Evolutionary conservation across 2,329 filamentous ascomycete species (phyloP).

Genomic region (Gliomastix tumulicola): DNA sequence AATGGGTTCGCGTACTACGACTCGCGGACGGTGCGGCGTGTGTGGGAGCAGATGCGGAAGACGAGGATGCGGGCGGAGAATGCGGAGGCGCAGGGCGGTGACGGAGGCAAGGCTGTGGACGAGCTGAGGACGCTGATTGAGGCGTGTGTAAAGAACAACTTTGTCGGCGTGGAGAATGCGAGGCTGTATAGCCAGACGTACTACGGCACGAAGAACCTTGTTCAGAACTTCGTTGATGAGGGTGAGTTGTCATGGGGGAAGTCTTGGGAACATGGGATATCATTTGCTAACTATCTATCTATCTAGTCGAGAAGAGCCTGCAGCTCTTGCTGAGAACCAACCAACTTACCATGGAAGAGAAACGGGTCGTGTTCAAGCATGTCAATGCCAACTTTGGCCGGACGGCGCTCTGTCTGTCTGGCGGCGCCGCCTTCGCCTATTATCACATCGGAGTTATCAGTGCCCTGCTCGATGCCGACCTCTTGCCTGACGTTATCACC

Average conservation of each 20-base stretch:
- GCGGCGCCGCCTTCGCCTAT: constrained; percentile 90
- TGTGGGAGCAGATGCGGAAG: constrained; percentile 67
- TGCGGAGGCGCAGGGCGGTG: constrained; percentile 31
- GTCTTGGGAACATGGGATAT: background rate
- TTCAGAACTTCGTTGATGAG: constrained; percentile 87
- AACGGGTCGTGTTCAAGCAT: constrained; percentile 78
- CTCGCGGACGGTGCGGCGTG: constrained; percentile 70
- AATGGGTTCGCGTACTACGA: constrained; percentile 85
- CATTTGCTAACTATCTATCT: background rate
- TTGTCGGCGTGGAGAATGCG: constrained; percentile 89
- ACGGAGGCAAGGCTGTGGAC: constrained; percentile 51
- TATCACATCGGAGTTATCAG: constrained; percentile 94
- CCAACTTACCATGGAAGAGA: constrained; percentile 64
- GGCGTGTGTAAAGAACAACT: constrained; percentile 95
- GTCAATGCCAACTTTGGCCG: constrained; percentile 86
- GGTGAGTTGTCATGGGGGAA: constrained; percentile 33
- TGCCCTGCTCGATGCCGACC: constrained; percentile 76
- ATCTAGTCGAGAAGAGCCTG: constrained; percentile 57
- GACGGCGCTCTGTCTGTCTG: constrained; percentile 86
- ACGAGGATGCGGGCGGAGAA: constrained; percentile 53
- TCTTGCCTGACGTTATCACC: constrained; percentile 90
- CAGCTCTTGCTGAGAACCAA: constrained; percentile 61
- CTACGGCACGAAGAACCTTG: constrained; percentile 91
- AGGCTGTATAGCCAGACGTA: constrained; percentile 96
- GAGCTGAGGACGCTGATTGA: constrained; percentile 74